phyloP scores from a whole-genome alignment of 495 filamentous ascomycete genomes.

The Bathelium albidoporum region DNA sequence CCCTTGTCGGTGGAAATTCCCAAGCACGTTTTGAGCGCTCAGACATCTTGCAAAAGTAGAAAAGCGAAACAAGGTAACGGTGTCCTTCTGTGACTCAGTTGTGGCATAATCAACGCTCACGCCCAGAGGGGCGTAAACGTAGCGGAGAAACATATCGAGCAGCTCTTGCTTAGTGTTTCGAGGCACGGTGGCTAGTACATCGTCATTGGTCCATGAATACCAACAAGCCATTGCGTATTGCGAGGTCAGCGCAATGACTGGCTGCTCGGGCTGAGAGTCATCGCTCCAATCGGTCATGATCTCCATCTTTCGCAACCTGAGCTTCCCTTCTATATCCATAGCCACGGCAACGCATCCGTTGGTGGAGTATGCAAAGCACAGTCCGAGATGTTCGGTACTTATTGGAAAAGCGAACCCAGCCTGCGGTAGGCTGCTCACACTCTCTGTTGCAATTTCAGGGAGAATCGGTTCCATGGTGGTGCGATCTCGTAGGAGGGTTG shows the following conservation, averaged over 20 bases:
- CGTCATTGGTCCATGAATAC: slow-evolving; percentile 56
- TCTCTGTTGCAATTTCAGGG: slow-evolving; percentile 49
- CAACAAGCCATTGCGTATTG: slow-evolving; percentile 48
- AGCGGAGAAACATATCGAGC: slow-evolving; percentile 46
- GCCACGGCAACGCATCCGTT: slow-evolving; percentile 57
- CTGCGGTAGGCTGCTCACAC: slow-evolving; percentile 58
- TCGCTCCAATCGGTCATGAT: slow-evolving; percentile 42
- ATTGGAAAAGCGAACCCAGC: slow-evolving; percentile 59
- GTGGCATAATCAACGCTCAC: slow-evolving; percentile 56
- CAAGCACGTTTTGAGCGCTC: slow-evolving; percentile 58
- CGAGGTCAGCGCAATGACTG: slow-evolving; percentile 49
- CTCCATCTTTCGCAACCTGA: slow-evolving; percentile 42
- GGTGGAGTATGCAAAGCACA: slow-evolving; percentile 54
- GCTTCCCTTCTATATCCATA: slow-evolving; percentile 53
- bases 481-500: slow-evolving; percentile 65
- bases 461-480: slow-evolving; percentile 55
- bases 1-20: slow-evolving; percentile 49
- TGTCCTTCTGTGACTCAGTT: slow-evolving; percentile 54
- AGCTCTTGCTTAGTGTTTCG: slow-evolving; percentile 27
- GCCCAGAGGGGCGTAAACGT: slow-evolving; percentile 55
- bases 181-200: slow-evolving; percentile 53
- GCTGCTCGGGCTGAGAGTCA: slow-evolving; percentile 20
- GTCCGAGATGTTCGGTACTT: slow-evolving; percentile 14
- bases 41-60: slow-evolving; percentile 56
- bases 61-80: slow-evolving; percentile 51